phyloP scores from a whole-genome alignment of 768 basidiomycete species.

The Boletus rufocinnamomeus region DNA sequence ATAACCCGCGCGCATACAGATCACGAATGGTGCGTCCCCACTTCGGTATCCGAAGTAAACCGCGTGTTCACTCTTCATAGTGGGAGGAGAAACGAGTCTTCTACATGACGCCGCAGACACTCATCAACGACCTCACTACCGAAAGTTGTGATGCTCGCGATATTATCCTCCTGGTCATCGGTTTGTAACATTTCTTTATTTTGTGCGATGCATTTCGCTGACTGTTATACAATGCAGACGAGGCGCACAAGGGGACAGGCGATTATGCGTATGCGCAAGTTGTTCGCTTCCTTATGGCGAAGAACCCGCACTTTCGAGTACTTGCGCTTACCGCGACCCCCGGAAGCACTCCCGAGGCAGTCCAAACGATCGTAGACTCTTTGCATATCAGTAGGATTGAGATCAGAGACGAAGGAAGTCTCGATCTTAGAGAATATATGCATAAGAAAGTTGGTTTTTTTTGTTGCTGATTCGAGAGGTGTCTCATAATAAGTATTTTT shows the following conservation, averaged over 20 bases:
- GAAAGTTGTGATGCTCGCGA: conserved; percentile 76
- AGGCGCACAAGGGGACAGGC: conserved; percentile 93
- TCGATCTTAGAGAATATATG: conserved; percentile 84
- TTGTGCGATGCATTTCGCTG: neutral
- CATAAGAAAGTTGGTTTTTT: conserved; percentile 72
- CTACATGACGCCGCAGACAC: conserved; percentile 95
- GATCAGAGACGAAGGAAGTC: conserved; percentile 86
- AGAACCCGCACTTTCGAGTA: conserved; percentile 91
- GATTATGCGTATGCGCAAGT: conserved; percentile 91
- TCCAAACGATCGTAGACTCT: conserved; percentile 88
- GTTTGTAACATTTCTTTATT: conserved; percentile 41
- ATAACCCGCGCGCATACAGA: conserved; percentile 55
- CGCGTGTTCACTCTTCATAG: conserved; percentile 38
- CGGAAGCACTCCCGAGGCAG: conserved; percentile 79
- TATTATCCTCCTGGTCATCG: conserved; percentile 86
- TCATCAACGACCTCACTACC: conserved; percentile 79
- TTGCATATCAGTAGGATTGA: conserved; percentile 95
- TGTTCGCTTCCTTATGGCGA: conserved; percentile 87
- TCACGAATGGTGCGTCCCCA: conserved; percentile 55
- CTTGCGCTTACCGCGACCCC: conserved; percentile 96
- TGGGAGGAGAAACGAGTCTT: conserved; percentile 85
- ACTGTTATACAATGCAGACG: conserved; percentile 54
- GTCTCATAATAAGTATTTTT: conserved; percentile 1
- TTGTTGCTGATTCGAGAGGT: neutral
- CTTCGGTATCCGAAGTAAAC: neutral